phyloP scores from a whole-genome alignment of 805 yeast species.

The Kodamaea kakaduensis region DNA sequence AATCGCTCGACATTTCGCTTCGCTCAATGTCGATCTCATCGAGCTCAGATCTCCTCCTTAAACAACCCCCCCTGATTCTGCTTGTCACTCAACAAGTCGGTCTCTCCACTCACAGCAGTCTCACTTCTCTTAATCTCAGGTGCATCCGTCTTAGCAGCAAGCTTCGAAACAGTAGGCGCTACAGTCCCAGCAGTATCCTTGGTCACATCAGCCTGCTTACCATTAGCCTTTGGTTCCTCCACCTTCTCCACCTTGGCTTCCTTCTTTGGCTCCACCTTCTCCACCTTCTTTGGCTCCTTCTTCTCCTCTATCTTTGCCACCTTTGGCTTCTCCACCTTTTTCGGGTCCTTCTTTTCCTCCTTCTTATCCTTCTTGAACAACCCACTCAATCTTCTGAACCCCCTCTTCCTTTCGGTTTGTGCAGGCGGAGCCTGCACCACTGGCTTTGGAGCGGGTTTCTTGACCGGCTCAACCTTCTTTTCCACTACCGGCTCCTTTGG shows the following conservation, averaged over 20 bases:
- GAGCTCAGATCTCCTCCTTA: conserved; percentile 37
- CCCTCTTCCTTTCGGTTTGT: conserved; percentile 6
- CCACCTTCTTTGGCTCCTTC: conserved; percentile 38
- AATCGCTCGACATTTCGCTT: too few species aligned
- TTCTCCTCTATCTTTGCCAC: conserved; percentile 31
- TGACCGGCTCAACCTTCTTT: conserved; percentile 5
- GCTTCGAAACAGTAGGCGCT: conserved; percentile 12
- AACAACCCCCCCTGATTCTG: conserved; percentile 36
- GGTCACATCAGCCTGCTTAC: conserved; percentile 1
- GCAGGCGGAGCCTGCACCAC: conserved; percentile 10
- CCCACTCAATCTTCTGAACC: conserved; percentile 11
- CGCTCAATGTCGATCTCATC: too few species aligned
- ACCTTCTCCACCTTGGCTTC: conserved; percentile 1
- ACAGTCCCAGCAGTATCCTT: conserved; percentile 1
- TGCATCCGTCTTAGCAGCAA: not conserved
- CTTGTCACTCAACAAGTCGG: conserved; percentile 28
- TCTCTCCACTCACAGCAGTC: conserved; percentile 13
- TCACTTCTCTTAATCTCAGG: conserved; percentile 2
- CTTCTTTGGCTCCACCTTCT: not conserved
- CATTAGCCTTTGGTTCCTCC: not conserved
- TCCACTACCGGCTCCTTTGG: conserved; percentile 9
- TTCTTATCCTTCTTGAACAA: conserved; percentile 14
- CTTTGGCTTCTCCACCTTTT: conserved; percentile 25
- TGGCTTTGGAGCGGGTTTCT: conserved; percentile 7
- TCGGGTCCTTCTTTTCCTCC: conserved; percentile 33